A percentile compares a stretch with the other conserved stretches of the same genome.
phyloP scores from a whole-genome alignment of 2,329 filamentous ascomycete species.

The Dothideomycetes sp. region DNA sequence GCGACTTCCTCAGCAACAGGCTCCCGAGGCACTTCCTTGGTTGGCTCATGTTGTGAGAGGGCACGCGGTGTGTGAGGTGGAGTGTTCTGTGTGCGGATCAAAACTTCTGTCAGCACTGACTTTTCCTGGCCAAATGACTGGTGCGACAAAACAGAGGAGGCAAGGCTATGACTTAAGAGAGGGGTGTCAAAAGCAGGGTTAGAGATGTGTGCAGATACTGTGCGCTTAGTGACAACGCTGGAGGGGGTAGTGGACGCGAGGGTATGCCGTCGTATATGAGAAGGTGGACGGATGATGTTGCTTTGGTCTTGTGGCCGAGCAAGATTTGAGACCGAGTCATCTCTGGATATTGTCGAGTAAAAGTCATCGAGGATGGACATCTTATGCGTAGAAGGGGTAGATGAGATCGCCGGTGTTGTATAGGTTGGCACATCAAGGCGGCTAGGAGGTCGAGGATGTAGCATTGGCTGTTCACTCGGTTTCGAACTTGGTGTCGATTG shows the following conservation, averaged over 20 bases:
- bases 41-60: constrained; percentile 44
- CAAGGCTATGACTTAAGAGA: constrained; percentile 39
- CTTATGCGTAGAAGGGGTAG: constrained; percentile 25
- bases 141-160: constrained; percentile 34
- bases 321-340: no score
- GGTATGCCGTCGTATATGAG: constrained; percentile 24
- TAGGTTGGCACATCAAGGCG: constrained; percentile 14
- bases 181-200: constrained; percentile 50
- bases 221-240: constrained; percentile 50
- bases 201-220: constrained; percentile 59
- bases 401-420: constrained; percentile 31
- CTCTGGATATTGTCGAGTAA: constrained; percentile 9
- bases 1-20: constrained; percentile 7
- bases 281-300: constrained; percentile 15
- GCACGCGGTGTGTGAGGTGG: constrained; percentile 83
- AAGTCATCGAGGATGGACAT: constrained; percentile 17
- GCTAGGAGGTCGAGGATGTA: no score
- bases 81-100: constrained; percentile 68
- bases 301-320: no score
- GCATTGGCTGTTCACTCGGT: no score
- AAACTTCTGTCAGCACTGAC: constrained; percentile 70
- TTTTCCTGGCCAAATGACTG: constrained; percentile 53
- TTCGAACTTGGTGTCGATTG: no score
- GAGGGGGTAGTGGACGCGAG: constrained; percentile 45
- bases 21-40: constrained; percentile 14